Conservation (phyloP, 352 stramenopile species). For the Phytophthora boehmeriae region DNA sequence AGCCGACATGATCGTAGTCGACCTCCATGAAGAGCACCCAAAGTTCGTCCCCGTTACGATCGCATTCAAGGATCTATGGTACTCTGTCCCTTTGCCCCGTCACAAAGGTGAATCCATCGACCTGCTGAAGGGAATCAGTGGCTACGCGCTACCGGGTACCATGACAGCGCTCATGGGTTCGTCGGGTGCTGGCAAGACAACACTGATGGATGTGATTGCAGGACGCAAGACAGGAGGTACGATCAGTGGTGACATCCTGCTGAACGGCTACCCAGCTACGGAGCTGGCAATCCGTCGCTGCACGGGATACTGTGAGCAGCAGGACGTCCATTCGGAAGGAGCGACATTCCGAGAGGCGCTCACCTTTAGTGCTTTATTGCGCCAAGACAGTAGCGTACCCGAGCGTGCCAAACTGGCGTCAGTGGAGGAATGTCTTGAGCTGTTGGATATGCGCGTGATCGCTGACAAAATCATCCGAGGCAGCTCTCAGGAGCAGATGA, state of each 20-base stretch:
- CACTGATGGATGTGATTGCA: conserved; percentile 59
- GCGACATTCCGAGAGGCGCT: conserved; percentile 87
- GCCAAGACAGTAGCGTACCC: conserved; percentile 39
- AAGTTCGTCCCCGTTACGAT: conserved; percentile 24
- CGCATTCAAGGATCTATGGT: conserved; percentile 31
- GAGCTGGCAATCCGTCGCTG: conserved; percentile 35
- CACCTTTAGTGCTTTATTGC: conserved; percentile 81
- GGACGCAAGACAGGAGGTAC: conserved; percentile 82
- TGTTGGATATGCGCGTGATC: conserved; percentile 36
- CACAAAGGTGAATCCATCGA: conserved; percentile 43
- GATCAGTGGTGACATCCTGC: conserved; percentile 55
- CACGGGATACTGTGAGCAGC: conserved; percentile 39
- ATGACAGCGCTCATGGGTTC: conserved; percentile 64
- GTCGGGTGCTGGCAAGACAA: conserved; percentile 78
- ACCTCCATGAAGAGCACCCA: conserved; percentile 14
- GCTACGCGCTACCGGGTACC: conserved; percentile 39
- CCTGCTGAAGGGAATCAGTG: conserved; percentile 74
- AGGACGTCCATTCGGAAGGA: conserved; percentile 23
- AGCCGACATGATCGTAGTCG: conserved; percentile 17
- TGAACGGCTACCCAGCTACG: conserved; percentile 38
- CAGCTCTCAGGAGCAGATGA: conserved; percentile 54
- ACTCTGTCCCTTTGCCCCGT: conserved; percentile 12
- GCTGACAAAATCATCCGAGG: conserved; percentile 44
- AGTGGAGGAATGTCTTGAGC: conserved; percentile 39
- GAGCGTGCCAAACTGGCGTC: conserved; percentile 28